Evolutionary conservation across 305 asterid genomes (phyloP).

Genomic region (Fraxinus platypoda): DNA sequence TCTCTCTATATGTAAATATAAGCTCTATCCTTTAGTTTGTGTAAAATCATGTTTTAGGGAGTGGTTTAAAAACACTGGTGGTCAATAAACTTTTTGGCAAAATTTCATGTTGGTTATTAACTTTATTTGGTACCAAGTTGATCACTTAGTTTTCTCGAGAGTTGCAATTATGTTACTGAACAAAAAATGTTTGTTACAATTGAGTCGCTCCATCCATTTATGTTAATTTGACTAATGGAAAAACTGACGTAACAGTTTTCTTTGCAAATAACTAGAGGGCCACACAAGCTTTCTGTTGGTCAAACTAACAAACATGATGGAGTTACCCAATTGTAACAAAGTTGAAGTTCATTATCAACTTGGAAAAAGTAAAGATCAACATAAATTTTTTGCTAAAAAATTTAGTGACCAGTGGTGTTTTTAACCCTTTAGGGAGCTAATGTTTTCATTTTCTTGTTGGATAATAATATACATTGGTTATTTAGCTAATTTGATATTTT

Average conservation of each 20-base stretch:
- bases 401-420: not conserved
- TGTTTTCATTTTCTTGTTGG: not conserved
- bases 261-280: not conserved
- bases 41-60: not conserved
- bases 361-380: not conserved
- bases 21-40: slow-evolving; percentile 19
- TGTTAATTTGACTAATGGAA: not conserved
- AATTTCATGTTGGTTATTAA: not conserved
- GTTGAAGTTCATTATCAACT: not conserved
- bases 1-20: slow-evolving; percentile 68
- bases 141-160: not conserved
- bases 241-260: not conserved
- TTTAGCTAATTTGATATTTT: not conserved
- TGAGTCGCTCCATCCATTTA: not conserved
- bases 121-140: not conserved
- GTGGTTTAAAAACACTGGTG: not conserved
- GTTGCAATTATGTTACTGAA: not conserved
- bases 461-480: not conserved
- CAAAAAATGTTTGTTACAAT: not conserved
- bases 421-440: not conserved
- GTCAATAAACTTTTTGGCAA: not conserved
- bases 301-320: not conserved
- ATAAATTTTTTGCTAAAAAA: not conserved
- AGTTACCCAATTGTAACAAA: not conserved
- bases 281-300: not conserved